phyloP scores from a whole-genome alignment of 2,329 filamentous ascomycete species.

The Fonsecaea pedrosoi region DNA sequence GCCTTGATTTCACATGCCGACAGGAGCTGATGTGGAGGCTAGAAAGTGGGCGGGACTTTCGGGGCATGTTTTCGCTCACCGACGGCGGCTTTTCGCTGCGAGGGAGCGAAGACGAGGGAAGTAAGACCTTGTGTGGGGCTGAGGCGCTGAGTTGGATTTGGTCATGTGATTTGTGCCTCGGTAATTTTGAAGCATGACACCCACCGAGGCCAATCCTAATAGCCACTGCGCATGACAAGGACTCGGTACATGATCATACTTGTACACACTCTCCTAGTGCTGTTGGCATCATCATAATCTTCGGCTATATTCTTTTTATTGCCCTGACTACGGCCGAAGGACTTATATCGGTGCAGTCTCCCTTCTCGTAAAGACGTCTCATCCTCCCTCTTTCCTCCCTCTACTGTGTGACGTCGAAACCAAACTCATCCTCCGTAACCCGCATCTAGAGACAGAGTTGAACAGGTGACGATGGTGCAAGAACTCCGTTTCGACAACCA shows the following conservation, averaged over 20 bases:
- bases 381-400: neutral
- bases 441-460: constrained; percentile 17
- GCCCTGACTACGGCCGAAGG: neutral
- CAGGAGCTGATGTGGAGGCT: constrained; percentile 3
- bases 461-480: constrained; percentile 58
- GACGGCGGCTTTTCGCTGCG: neutral
- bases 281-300: constrained; percentile 13
- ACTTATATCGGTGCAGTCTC: neutral
- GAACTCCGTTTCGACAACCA: constrained; percentile 85
- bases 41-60: constrained; percentile 4
- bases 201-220: constrained; percentile 18
- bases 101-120: too few species aligned
- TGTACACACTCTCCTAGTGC: constrained; percentile 1
- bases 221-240: constrained; percentile 2
- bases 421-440: neutral
- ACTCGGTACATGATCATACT: neutral
- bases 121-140: neutral
- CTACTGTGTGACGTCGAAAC: neutral
- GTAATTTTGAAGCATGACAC: constrained; percentile 16
- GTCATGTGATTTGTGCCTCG: constrained; percentile 23
- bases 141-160: neutral
- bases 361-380: neutral
- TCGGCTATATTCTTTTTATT: constrained; percentile 9
- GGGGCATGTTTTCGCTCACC: constrained; percentile 1
- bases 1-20: constrained; percentile 20